phyloP scores from a whole-genome alignment of 2,329 filamentous ascomycete genomes.

The Septoria petroselini region DNA sequence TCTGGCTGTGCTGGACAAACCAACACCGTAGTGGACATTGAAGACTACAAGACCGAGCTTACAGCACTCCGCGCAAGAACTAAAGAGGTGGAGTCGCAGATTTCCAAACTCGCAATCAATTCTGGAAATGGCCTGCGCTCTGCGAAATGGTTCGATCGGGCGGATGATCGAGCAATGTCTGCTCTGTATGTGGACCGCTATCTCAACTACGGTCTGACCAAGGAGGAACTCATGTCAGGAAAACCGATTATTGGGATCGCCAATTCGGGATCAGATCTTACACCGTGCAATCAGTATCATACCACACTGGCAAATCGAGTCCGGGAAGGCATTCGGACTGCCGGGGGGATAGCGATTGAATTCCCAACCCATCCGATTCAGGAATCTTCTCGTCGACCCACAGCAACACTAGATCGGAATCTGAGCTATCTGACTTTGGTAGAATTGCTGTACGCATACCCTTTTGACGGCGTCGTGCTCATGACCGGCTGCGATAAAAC shows the following conservation, averaged over 20 bases:
- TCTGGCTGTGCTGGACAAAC: slow-evolving; percentile 13
- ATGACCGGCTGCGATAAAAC: slow-evolving; percentile 37
- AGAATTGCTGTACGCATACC: slow-evolving; percentile 34
- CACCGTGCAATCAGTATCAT: slow-evolving; percentile 35
- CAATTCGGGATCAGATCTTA: slow-evolving; percentile 34
- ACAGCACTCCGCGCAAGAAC: slow-evolving; percentile 30
- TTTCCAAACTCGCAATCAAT: slow-evolving; percentile 25
- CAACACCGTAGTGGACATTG: slow-evolving; percentile 28
- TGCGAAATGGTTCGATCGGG: slow-evolving; percentile 32
- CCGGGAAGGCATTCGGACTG: slow-evolving; percentile 32
- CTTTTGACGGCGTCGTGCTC: slow-evolving; percentile 35
- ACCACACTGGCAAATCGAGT: slow-evolving; percentile 32
- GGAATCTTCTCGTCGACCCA: slow-evolving; percentile 32
- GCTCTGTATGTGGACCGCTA: slow-evolving; percentile 36
- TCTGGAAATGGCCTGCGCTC: slow-evolving; percentile 27
- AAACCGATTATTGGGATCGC: slow-evolving; percentile 36
- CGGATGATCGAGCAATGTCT: slow-evolving; percentile 33
- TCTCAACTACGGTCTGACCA: slow-evolving; percentile 33
- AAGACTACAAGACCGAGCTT: slow-evolving; percentile 36
- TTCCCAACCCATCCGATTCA: slow-evolving; percentile 37
- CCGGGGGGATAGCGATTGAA: slow-evolving; percentile 35
- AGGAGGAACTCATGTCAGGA: slow-evolving; percentile 31
- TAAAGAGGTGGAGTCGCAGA: slow-evolving; percentile 32
- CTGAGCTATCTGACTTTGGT: slow-evolving; percentile 33
- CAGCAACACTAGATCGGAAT: slow-evolving; percentile 35